A percentile compares a stretch with the other conserved stretches of the same genome.
Conservation (phyloP, 305 asterid genomes). For the Ajuga reptans region DNA sequence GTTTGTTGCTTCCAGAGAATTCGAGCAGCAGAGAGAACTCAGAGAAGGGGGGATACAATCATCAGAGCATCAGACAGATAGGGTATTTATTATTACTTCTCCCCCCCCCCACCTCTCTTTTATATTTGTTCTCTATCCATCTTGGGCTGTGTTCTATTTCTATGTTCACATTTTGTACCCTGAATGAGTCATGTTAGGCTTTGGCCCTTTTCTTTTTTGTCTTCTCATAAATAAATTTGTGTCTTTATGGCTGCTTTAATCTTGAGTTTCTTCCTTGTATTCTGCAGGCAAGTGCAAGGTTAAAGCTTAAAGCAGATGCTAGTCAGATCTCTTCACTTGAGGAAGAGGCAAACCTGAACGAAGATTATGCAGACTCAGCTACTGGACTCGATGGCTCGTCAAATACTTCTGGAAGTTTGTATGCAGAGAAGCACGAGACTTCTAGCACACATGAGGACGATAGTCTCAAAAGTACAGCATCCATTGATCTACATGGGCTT, state of each 20-base stretch:
- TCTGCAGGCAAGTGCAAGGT: conserved; percentile 51
- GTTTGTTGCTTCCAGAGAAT: conserved; percentile 57
- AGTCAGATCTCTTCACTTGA: conserved; percentile 65
- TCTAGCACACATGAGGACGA: conserved; percentile 45
- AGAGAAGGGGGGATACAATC: conserved; percentile 77
- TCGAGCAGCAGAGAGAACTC: conserved; percentile 98
- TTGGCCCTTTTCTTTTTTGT: too few species aligned
- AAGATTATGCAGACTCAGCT: conserved; percentile 56
- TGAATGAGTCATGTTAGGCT: background rate
- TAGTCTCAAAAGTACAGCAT: conserved; percentile 36
- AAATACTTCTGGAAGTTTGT: conserved; percentile 74
- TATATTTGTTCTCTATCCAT: too few species aligned
- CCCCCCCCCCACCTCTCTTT: background rate
- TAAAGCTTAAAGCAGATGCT: conserved; percentile 51
- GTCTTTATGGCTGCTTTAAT: background rate
- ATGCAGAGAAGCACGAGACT: conserved; percentile 64
- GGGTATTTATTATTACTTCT: conserved; percentile 34
- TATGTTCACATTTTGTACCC: background rate
- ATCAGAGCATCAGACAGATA: conserved; percentile 30
- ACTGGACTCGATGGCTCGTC: conserved; percentile 77
- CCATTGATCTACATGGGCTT: conserved; percentile 37
- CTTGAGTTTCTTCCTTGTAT: conserved; percentile 14
- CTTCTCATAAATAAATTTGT: too few species aligned
- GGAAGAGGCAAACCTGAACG: conserved; percentile 48
- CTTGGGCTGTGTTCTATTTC: background rate